A percentile compares a stretch with the other conserved stretches of the same genome.
These are phyloP conservation scores for Sporothrix pallida DNA, from an alignment of 2,329 filamentous ascomycete genomes.

Conservation along the genomic window DNA sequence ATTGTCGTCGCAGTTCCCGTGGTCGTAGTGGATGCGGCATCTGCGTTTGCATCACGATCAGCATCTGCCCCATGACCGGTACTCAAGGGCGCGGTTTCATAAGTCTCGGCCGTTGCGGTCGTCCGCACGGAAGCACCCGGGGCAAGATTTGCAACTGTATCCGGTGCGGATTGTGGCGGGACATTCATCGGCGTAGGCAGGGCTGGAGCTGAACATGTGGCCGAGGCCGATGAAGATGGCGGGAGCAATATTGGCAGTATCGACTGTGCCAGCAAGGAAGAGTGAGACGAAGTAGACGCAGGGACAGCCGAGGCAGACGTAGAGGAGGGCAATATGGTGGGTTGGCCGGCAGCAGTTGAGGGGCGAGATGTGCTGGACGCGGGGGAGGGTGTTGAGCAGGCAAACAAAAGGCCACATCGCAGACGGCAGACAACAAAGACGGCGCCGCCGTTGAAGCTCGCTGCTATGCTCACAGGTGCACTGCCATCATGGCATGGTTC, in stretches of 20 bases:
- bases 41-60: conserved; percentile 25
- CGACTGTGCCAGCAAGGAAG: conserved; percentile 30
- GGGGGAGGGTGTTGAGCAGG: conserved; percentile 60
- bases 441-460: conserved; percentile 59
- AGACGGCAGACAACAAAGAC: conserved; percentile 65
- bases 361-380: conserved; percentile 18
- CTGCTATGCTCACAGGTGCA: conserved; percentile 51
- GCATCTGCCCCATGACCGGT: not conserved
- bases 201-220: not conserved
- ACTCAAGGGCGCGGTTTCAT: conserved; percentile 18
- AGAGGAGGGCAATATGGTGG: not conserved
- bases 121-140: conserved; percentile 19
- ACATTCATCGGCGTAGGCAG: conserved; percentile 7
- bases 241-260: not conserved
- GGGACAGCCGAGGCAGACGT: not conserved
- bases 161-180: not conserved
- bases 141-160: not conserved
- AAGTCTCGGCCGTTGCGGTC: conserved; percentile 27
- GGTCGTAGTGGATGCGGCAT: conserved; percentile 31
- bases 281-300: conserved; percentile 9
- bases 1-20: conserved; percentile 49
- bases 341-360: conserved; percentile 8
- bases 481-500: conserved; percentile 36
- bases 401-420: conserved; percentile 65
- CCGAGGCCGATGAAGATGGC: not conserved